These are phyloP conservation scores for Pichia sp. DNA, from an alignment of 1,139 yeast genomes.

Conservation along the genomic window DNA sequence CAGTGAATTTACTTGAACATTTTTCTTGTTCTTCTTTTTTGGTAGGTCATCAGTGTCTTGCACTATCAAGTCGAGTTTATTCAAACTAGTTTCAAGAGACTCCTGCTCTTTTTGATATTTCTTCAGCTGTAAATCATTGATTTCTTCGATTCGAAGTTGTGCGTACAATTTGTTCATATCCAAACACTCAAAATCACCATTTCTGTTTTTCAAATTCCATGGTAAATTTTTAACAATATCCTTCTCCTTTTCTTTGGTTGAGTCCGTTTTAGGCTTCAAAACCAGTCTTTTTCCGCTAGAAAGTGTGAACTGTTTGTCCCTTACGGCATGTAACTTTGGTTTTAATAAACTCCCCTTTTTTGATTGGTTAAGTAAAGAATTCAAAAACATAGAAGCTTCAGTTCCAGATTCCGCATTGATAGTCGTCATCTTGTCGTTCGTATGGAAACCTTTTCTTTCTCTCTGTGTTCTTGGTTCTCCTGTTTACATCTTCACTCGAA, in stretches of 20 bases:
- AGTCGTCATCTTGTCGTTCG: too few relatives aligned
- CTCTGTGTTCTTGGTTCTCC: too few relatives aligned
- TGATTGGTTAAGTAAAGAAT: too few relatives aligned
- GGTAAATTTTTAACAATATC: not conserved
- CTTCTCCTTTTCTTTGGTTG: not conserved
- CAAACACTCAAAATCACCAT: not conserved
- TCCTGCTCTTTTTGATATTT: not conserved
- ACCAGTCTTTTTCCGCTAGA: slow-evolving; percentile 7
- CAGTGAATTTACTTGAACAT: slow-evolving; percentile 18
- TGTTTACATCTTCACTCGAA: too few relatives aligned
- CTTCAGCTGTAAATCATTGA: not conserved
- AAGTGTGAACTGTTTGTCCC: slow-evolving; percentile 6
- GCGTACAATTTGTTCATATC: slow-evolving; percentile 9
- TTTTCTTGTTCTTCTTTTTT: not conserved
- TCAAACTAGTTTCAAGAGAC: too few relatives aligned
- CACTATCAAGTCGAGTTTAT: too few relatives aligned
- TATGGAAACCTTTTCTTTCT: too few relatives aligned
- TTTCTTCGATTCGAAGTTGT: slow-evolving; percentile 4
- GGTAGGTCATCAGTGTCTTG: not conserved
- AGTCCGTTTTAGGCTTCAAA: slow-evolving; percentile 4
- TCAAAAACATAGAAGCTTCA: too few relatives aligned
- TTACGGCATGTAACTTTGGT: not conserved
- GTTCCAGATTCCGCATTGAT: too few relatives aligned
- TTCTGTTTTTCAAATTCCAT: not conserved
- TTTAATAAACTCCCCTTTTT: not conserved